Evolutionary conservation across 345 rosid species (phyloP).

Genomic region (Brassica juncea): DNA sequence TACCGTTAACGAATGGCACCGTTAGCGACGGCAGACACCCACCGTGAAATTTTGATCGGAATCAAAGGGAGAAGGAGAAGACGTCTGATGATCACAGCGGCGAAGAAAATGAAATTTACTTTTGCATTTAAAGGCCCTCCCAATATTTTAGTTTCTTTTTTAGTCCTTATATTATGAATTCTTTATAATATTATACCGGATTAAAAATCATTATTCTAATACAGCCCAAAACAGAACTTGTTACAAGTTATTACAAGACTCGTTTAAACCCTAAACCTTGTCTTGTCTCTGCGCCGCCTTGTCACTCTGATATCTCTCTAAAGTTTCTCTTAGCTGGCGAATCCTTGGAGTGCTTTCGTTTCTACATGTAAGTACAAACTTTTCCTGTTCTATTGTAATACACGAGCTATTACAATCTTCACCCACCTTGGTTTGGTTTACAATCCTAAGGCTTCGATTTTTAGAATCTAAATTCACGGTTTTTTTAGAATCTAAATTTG

Average conservation of each 20-base stretch:
- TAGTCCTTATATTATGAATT: background rate
- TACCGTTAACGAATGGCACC: slow-evolving; percentile 3
- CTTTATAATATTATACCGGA: background rate
- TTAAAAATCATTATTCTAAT: background rate
- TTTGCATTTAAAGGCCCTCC: slow-evolving; percentile 12
- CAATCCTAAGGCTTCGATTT: background rate
- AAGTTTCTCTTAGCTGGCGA: background rate
- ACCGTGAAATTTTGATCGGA: slow-evolving; percentile 21
- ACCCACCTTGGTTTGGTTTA: background rate
- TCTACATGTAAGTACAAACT: background rate
- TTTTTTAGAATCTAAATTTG: background rate
- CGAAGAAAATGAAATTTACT: slow-evolving; percentile 9
- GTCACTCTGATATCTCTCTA: slow-evolving; percentile 1
- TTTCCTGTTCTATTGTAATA: background rate
- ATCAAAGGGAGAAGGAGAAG: slow-evolving; percentile 9
- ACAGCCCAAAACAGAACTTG: background rate
- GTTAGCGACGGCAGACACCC: slow-evolving; percentile 12
- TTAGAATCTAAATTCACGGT: background rate
- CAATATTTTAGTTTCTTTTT: background rate
- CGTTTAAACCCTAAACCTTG: slow-evolving; percentile 23
- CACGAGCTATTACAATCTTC: background rate
- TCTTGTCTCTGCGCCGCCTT: slow-evolving; percentile 6
- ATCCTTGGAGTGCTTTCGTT: background rate
- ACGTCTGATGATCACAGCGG: background rate
- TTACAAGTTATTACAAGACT: background rate